Conservation (phyloP, 2,329 filamentous ascomycete genomes). For the Huntiella abstrusa region DNA sequence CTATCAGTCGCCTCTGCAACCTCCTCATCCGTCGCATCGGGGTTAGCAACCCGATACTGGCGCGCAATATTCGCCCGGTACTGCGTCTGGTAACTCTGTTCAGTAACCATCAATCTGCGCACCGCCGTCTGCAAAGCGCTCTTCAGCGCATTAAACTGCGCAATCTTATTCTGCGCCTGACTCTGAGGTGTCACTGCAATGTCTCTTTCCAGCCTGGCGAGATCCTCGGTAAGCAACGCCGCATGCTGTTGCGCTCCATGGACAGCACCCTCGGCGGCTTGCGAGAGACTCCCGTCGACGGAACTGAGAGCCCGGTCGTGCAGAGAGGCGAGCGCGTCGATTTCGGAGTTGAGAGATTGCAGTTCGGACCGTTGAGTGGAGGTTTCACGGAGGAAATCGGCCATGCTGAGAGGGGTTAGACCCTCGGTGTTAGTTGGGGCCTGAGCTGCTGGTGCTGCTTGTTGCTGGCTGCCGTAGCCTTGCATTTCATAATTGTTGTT, state of each 20-base stretch:
- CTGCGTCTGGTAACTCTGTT: slow-evolving; percentile 48
- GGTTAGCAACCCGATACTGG: slow-evolving; percentile 68
- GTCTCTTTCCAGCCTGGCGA: slow-evolving; percentile 57
- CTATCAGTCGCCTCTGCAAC: slow-evolving; percentile 48
- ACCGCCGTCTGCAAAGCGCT: slow-evolving; percentile 53
- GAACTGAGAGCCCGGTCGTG: slow-evolving; percentile 55
- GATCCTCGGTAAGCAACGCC: slow-evolving; percentile 58
- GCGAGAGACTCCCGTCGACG: slow-evolving; percentile 31
- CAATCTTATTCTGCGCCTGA: slow-evolving; percentile 48
- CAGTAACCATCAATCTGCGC: slow-evolving; percentile 50
- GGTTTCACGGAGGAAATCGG: slow-evolving; percentile 51
- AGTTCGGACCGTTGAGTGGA: slow-evolving; percentile 50
- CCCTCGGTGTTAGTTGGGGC: slow-evolving; percentile 10
- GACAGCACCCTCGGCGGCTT: slow-evolving; percentile 48
- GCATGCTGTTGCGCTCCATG: slow-evolving; percentile 54
- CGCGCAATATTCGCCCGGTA: slow-evolving; percentile 63
- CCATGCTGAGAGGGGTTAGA: slow-evolving; percentile 30
- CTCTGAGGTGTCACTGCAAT: slow-evolving; percentile 18
- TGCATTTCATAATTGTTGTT: slow-evolving; percentile 32
- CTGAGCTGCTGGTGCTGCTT: slow-evolving; percentile 15
- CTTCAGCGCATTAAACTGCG: slow-evolving; percentile 51
- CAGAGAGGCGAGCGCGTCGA: slow-evolving; percentile 47
- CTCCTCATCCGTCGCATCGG: slow-evolving; percentile 56
- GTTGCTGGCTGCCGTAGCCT: slow-evolving; percentile 23
- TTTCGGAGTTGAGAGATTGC: slow-evolving; percentile 42